Base-by-base conservation (phyloP, 2,329 filamentous ascomycete species). In the Aspergillus viridinutans region DNA sequence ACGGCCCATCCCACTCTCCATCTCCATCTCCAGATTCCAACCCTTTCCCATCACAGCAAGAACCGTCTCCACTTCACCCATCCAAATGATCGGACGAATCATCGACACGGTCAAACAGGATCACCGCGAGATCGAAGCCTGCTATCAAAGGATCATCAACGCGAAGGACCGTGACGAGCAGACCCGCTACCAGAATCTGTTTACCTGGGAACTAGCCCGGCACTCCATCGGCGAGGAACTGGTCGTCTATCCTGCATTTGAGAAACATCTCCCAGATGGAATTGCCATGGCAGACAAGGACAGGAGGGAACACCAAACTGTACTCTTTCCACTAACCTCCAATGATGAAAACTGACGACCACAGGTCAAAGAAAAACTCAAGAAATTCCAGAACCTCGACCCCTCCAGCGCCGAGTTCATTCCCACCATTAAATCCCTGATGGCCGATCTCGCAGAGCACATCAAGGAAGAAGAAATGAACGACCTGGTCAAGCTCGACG, bases 191-290 rank as follows among this genome's bases (percentile, higher is more conserved):
- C 74, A 77, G 56, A 82, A 82, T 57, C 74, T 79, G 58, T 79
- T 82, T 58, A 76, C 75, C n/a, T 81, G 80, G 79, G 78, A 81
- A 55, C 69, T 82, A 0, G 76, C 79, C 35, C 76, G 79, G 4
- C 79, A 82, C 61, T 73, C 76, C 0, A 72, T 81, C 53, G 78
- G 74, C 5, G 78, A 82, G 58, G 80, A 82, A 59, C 64, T 82
- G 52, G 69, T 84, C 8, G 71, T 84, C 1, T 83, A 83, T 58
- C 81, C 82, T 0, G 80, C 78, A 0, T 71, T 84, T 21, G 80
- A 82, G 65, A 77, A 78, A 54, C 68, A 80, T 53, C 61, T 83
- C 17, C 67, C 72, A 0, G 66, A 69, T 1, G 80, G 81, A 40
- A 70, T 72, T 40, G 59, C 68, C 1, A 69, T 81, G 60, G 80